Evolutionary conservation across 257 asterid species (phyloP), one percentile per base, ranked within the genome.

Genomic region (Leonotis leonurus): DNA sequence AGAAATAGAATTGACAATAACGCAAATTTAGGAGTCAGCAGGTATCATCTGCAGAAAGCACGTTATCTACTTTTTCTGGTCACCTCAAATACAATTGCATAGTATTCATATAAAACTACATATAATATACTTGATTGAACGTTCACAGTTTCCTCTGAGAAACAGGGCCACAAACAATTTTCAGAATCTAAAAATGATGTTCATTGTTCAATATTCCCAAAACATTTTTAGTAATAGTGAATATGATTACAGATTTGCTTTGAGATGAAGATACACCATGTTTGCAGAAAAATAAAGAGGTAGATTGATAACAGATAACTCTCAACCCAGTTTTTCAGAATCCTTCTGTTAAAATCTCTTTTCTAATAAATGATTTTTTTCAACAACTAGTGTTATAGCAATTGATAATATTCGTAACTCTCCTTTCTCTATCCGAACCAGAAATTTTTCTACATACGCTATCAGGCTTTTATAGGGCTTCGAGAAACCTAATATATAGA

Each of bases 61-160:
- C 17, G 36, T 18, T 26, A 41, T 46, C 37, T 44, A 5, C 2
- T 13, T 33, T 26, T 57, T 51, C 52, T 18, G 62, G 57, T 48
- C 14, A 41, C 17, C 41, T 36, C 48, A 27, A 33, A 36, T 16
- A 58, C 29, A 40, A 39, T 7, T n/a, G 14, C 52, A 55, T 24
- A 18, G 22, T 24, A 65, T 62, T 63, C 66, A 71, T 57, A 46
- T 27, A 53, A 46, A 63, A 35, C 45, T 48, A 63, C 17, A 50
- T 25, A 45, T 8, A 40, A 35, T 20, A 4, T 13, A 62, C 3
- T 17, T 18, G 16, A 41, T 26, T 35, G 18, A 39, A 26, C 45
- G 22, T 16, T 37, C 25, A 64, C 13, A 30, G 57, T 43, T 35
- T 22, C 41, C 16, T 22, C 14, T 17, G 53, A 11, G 41, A 58